phyloP scores from a whole-genome alignment of 108 stramenopile species.

The Tribonema minus region DNA sequence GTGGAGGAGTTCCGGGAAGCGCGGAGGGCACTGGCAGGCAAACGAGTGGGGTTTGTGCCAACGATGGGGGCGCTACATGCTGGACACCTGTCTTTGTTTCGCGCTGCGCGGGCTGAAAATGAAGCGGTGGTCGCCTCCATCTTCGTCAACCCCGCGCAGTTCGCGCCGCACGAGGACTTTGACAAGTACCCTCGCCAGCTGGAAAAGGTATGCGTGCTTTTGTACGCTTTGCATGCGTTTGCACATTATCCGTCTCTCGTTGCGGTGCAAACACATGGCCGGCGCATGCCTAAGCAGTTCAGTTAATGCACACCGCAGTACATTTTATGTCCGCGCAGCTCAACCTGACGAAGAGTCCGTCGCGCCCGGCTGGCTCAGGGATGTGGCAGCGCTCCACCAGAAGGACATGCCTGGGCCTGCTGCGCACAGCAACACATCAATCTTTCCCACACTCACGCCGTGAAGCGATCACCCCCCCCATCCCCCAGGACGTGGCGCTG shows the following conservation, averaged over 20 bases:
- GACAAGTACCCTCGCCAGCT: slow-evolving; percentile 87
- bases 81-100: slow-evolving; percentile 48
- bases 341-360: no score
- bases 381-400: no score
- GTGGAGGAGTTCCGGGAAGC: not conserved
- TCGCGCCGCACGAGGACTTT: slow-evolving; percentile 86
- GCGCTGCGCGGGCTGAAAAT: slow-evolving; percentile 66
- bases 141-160: slow-evolving; percentile 97
- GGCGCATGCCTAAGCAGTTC: no score
- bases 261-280: no score
- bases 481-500: slow-evolving; percentile 18
- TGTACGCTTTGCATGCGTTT: not conserved
- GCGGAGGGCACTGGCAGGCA: not conserved
- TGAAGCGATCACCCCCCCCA: not conserved
- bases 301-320: not conserved
- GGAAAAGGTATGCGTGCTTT: not conserved
- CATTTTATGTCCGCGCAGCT: no score
- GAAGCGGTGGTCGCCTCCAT: slow-evolving; percentile 81
- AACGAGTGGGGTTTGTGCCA: slow-evolving; percentile 71
- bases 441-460: not conserved
- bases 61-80: slow-evolving; percentile 99
- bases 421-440: no score
- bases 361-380: no score
- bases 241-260: not conserved
- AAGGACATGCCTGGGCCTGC: no score